Evolutionary conservation across 306 rosid species (phyloP).

Genomic region (Coriaria nepalensis): DNA sequence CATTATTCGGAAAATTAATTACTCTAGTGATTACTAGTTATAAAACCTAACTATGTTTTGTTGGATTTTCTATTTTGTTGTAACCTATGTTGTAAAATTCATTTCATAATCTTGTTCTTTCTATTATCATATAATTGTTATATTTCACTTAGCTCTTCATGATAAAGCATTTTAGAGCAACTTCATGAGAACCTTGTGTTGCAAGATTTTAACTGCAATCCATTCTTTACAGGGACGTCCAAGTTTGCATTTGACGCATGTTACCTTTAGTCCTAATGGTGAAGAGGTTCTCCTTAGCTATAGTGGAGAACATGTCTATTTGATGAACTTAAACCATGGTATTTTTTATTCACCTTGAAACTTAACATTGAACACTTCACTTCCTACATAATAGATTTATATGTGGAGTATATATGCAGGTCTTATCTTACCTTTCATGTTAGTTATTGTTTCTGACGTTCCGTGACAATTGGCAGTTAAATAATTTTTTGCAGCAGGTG

Average conservation of each 20-base stretch:
- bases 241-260: slow-evolving; percentile 83
- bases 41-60: no score
- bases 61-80: no score
- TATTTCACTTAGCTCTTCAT: not conserved
- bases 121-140: not conserved
- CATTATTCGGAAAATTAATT: slow-evolving; percentile 6
- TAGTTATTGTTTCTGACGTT: no score
- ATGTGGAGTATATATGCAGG: no score
- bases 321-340: slow-evolving; percentile 83
- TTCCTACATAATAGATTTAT: no score
- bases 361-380: no score
- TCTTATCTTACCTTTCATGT: no score
- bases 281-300: slow-evolving; percentile 94
- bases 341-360: slow-evolving; percentile 13
- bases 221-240: slow-evolving; percentile 50
- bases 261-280: slow-evolving; percentile 87
- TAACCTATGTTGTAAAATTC: no score
- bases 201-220: not conserved
- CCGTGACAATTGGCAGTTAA: no score
- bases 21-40: not conserved
- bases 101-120: not conserved
- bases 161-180: no score
- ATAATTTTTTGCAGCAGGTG: slow-evolving; percentile 39
- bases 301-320: slow-evolving; percentile 92
- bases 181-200: no score